Evolutionary conservation across 202 grass and related monocot species (phyloP), one percentile per base, ranked within the genome.

Genomic region (Musa balbisiana): DNA sequence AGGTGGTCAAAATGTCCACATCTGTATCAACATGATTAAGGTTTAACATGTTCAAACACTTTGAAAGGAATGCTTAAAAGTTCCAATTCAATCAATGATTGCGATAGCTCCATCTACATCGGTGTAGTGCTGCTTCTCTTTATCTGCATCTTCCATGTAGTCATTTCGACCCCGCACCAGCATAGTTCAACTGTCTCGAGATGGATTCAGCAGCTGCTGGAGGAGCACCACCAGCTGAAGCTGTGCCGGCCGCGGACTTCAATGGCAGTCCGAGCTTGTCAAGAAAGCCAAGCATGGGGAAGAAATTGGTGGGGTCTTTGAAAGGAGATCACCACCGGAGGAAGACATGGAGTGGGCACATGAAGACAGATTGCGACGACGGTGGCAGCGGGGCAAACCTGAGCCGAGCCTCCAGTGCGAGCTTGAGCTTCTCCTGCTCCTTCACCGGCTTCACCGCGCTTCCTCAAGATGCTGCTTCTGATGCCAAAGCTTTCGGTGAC

Each of bases 371-470:
- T 69, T 21, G 80, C 52, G 85, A 93, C 17, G 91, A 98, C 21
- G 80, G 94, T 52, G 77, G 83, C 87, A 84, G 89, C 76, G 52
- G 85, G 2, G 85, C 87, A n/a, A 91, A 87, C 66, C 87, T 98
- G 82, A 98, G 94, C 82, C 80, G 94, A 72, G 95, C 95, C 10
- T 98, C n/a, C 67, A 94, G 95, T 83, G 95, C 95, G 53, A 94
- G 91, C 87, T 90, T 98, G 73, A 91, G 95, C 56, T 94, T 94
- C 85, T 98, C 95, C 74, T 90, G 93, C 76, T 94, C 23, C 23
- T 98, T 98, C 87, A 98, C 91, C 8, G 87, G 85, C 23, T 98
- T 98, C 87, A 98, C 91, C 8, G 87, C 87, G 60, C 87, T 91
- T 58, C 95, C 89, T 50, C 83, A 80, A 80, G 50, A 80, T 68